Evolutionary conservation across 495 filamentous ascomycete genomes (phyloP).

Genomic region (Penicillium lividum): DNA sequence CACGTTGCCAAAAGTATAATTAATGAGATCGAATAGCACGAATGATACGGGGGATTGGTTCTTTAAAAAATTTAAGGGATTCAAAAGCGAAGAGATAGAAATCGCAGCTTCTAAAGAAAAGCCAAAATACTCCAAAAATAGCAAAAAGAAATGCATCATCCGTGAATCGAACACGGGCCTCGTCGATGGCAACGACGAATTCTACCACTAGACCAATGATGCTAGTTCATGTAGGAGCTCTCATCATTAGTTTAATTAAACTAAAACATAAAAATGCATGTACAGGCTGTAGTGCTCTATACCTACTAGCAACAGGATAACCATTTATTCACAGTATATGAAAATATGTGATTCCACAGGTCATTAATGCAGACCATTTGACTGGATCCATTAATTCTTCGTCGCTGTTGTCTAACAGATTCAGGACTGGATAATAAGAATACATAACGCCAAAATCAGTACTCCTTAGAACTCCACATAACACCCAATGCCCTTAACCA

Average conservation of each 20-base stretch:
- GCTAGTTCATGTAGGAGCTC: slow-evolving; percentile 28
- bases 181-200: slow-evolving; percentile 62
- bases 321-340: too few relatives aligned
- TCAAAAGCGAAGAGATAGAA: too few relatives aligned
- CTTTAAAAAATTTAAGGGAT: too few relatives aligned
- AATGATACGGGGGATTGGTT: neutral
- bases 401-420: slow-evolving; percentile 17
- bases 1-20: neutral
- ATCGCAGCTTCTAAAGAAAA: neutral
- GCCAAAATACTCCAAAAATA: neutral
- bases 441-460: slow-evolving; percentile 20
- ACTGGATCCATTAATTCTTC: slow-evolving; percentile 21
- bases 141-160: slow-evolving; percentile 46
- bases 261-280: neutral
- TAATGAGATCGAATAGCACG: neutral
- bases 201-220: slow-evolving; percentile 62
- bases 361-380: slow-evolving; percentile 19
- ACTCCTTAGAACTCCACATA: neutral
- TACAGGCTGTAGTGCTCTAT: too few relatives aligned
- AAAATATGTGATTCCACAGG: neutral
- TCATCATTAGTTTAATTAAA: neutral
- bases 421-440: slow-evolving; percentile 11
- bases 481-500: slow-evolving; percentile 3
- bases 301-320: too few relatives aligned
- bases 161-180: slow-evolving; percentile 62